Percentiles rank a stretch among this genome's conserved stretches.
Evolutionary conservation across 305 asterid species (phyloP).

Genomic region (Solanum hybrid): DNA sequence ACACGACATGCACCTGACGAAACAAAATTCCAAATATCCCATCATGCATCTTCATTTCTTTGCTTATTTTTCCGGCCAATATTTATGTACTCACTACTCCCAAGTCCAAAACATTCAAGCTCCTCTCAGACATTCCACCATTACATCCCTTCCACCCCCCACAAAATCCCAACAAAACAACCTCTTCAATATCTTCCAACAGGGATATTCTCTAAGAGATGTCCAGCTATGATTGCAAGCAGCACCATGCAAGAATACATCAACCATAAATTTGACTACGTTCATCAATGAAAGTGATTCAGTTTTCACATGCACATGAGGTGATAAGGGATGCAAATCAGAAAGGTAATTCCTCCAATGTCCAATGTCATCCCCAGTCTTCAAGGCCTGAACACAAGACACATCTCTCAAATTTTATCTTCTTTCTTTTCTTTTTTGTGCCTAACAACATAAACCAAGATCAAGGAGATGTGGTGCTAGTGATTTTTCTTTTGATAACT

Average conservation of each 20-base stretch:
- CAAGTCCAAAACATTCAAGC: not conserved
- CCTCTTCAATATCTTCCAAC: not conserved
- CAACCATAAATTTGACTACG: not conserved
- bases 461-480: not conserved
- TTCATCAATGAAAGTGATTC: not conserved
- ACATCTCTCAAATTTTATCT: not conserved
- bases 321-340: not conserved
- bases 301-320: not conserved
- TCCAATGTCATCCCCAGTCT: not conserved
- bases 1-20: not conserved
- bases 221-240: not conserved
- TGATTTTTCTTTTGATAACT: not conserved
- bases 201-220: not conserved
- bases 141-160: not conserved
- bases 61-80: not conserved
- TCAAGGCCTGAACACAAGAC: not conserved
- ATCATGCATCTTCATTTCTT: not conserved
- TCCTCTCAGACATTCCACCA: not conserved
- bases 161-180: not conserved
- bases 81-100: not conserved
- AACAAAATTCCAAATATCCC: not conserved
- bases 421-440: not conserved
- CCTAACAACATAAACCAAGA: not conserved
- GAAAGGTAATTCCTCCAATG: not conserved
- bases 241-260: not conserved